A percentile compares a stretch with the other conserved stretches of the same genome.
Evolutionary conservation across 306 rosid genomes (phyloP).

Genomic region (Abrus pulchellus): DNA sequence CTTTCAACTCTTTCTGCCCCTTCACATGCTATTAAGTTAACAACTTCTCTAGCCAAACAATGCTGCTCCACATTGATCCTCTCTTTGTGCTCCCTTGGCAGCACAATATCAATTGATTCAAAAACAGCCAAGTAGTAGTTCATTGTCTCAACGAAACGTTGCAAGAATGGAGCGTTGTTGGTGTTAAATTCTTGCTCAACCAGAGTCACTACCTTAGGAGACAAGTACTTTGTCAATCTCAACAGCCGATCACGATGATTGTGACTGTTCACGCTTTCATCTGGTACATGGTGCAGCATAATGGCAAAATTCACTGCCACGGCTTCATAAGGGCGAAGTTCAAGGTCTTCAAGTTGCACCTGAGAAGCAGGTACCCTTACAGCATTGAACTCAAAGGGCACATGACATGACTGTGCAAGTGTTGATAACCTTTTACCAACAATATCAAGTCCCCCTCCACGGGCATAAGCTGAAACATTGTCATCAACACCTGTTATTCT

Average conservation of each 20-base stretch:
- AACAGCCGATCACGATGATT: constrained; percentile 86
- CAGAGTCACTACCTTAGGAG: constrained; percentile 91
- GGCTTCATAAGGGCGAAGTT: constrained; percentile 74
- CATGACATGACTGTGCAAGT: constrained; percentile 75
- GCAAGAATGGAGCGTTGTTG: constrained; percentile 68
- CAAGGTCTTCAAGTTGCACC: constrained; percentile 74
- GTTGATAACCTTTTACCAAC: constrained; percentile 70
- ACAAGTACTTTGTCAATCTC: constrained; percentile 73
- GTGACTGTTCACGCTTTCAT: constrained; percentile 71
- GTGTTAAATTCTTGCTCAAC: constrained; percentile 88
- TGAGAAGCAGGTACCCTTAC: constrained; percentile 62
- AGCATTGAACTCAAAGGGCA: constrained; percentile 90
- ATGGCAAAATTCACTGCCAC: constrained; percentile 89
- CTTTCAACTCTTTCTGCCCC: constrained; percentile 93
- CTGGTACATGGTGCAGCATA: constrained; percentile 87
- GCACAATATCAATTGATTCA: constrained; percentile 75
- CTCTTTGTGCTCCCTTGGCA: constrained; percentile 86
- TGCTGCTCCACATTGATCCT: constrained; percentile 94
- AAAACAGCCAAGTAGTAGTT: constrained; percentile 71
- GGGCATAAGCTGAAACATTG: constrained; percentile 68
- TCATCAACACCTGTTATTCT: constrained; percentile 85
- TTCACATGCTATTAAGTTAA: constrained; percentile 91
- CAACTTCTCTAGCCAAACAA: constrained; percentile 92
- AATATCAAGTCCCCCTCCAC: constrained; percentile 81
- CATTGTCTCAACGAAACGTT: constrained; percentile 77